These are phyloP conservation scores for Jatropha multifida DNA, from an alignment of 441 rosid species.

Conservation along the genomic window DNA sequence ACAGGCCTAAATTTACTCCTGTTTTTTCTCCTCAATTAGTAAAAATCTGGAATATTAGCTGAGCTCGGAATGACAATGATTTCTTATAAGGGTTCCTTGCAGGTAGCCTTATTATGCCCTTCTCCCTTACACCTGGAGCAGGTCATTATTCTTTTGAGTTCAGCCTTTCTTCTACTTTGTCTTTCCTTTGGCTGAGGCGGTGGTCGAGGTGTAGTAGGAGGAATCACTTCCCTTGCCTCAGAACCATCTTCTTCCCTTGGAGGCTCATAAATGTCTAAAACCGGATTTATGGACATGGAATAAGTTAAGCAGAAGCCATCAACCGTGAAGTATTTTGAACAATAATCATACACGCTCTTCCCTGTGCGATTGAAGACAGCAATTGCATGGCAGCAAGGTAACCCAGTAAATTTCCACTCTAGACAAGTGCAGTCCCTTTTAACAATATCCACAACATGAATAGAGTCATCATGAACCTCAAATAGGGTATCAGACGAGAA, in stretches of 20 bases:
- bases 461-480: constrained; percentile 79
- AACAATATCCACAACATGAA: constrained; percentile 66
- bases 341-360: constrained; percentile 56
- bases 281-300: constrained; percentile 50
- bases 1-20: neutral
- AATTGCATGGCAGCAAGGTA: constrained; percentile 84
- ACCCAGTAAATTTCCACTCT: constrained; percentile 65
- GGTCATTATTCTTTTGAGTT: constrained; percentile 49
- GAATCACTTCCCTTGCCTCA: constrained; percentile 50
- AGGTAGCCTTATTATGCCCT: constrained; percentile 83
- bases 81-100: constrained; percentile 52
- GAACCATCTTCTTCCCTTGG: constrained; percentile 30
- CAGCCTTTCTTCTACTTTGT: constrained; percentile 43
- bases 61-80: neutral
- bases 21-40: neutral
- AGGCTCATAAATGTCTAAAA: constrained; percentile 25
- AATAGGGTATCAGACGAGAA: constrained; percentile 77
- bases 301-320: constrained; percentile 58
- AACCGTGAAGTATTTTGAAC: constrained; percentile 59
- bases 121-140: constrained; percentile 79
- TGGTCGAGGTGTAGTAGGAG: constrained; percentile 49
- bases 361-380: constrained; percentile 71
- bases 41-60: neutral
- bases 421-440: constrained; percentile 71
- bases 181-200: constrained; percentile 46